A percentile compares a stretch with the other conserved stretches of the same genome.
These are phyloP conservation scores for Rhodotorula sp. DNA, from an alignment of 1,284 basidiomycete species.

Conservation along the genomic window DNA sequence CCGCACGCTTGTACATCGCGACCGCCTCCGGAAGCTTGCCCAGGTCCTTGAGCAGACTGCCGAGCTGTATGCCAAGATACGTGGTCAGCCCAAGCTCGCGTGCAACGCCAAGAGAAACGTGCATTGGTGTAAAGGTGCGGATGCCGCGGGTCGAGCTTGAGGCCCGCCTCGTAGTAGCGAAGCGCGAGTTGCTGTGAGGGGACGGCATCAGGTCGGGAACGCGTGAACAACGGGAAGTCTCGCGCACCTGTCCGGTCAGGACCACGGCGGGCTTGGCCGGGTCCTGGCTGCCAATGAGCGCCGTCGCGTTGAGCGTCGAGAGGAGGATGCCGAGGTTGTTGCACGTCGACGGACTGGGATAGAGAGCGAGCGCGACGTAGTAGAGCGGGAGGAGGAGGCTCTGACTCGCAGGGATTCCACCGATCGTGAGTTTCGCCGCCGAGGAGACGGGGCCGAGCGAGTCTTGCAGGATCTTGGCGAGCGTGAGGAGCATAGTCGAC, in stretches of 20 bases:
- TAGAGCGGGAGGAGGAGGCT: constrained; percentile 61
- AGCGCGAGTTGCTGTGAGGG: constrained; percentile 56
- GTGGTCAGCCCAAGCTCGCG: too few relatives aligned
- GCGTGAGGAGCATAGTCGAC: constrained; percentile 60
- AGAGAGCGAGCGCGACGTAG: constrained; percentile 61
- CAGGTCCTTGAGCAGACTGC: constrained; percentile 63
- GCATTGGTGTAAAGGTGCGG: constrained; percentile 63
- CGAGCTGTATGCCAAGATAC: constrained; percentile 47
- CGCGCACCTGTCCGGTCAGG: constrained; percentile 31
- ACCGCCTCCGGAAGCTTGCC: constrained; percentile 60
- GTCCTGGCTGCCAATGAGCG: constrained; percentile 46
- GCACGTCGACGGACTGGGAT: constrained; percentile 60
- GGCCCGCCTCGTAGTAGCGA: constrained; percentile 60
- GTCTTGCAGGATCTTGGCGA: constrained; percentile 62
- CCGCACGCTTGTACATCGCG: constrained; percentile 58
- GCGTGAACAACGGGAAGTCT: too few relatives aligned
- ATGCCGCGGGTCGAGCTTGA: constrained; percentile 60
- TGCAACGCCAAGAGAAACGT: too few relatives aligned
- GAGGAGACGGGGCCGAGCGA: constrained; percentile 45
- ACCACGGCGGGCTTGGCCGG: constrained; percentile 40
- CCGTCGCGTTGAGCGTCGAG: constrained; percentile 54
- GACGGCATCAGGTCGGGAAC: constrained; percentile 35
- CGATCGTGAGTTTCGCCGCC: constrained; percentile 41
- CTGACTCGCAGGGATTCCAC: constrained; percentile 55
- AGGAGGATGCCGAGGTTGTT: constrained; percentile 66